Conservation (phyloP, 2,329 filamentous ascomycete species). For the Diaporthe longicolla region DNA sequence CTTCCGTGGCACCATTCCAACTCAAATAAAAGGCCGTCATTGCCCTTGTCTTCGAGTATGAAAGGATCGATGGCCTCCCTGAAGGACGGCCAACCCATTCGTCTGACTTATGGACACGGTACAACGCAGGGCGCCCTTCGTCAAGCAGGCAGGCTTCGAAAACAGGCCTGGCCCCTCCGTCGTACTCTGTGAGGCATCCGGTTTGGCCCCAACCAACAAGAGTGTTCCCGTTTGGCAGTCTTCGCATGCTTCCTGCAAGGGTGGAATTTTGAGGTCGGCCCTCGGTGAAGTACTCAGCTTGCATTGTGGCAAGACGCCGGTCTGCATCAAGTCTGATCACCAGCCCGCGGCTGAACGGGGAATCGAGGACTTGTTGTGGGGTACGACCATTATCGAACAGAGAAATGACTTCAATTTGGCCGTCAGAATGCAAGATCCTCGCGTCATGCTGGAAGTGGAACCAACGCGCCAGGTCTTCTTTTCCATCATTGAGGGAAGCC, state of each 20-base stretch:
- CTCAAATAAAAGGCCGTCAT: constrained; percentile 2
- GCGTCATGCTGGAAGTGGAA: constrained; percentile 17
- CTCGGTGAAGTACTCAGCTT: constrained; percentile 12
- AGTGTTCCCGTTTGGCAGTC: background rate
- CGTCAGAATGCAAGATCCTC: background rate
- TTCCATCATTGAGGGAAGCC: constrained; percentile 56
- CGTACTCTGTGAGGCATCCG: background rate
- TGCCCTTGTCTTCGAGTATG: background rate
- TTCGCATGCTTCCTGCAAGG: background rate
- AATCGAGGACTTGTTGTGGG: background rate
- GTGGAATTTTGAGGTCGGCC: background rate
- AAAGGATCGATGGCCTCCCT: background rate
- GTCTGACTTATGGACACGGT: background rate
- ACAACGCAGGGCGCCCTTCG: constrained; percentile 5
- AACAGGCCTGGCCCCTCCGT: background rate
- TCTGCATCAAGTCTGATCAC: background rate
- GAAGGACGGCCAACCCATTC: background rate
- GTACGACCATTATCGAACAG: constrained; percentile 9
- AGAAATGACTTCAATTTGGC: background rate
- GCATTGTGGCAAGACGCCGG: background rate
- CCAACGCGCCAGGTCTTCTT: background rate
- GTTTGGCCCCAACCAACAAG: constrained; percentile 3
- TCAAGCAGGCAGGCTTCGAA: constrained; percentile 17
- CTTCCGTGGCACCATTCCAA: constrained; percentile 21
- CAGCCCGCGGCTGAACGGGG: background rate